Base-by-base conservation (phyloP, 1,284 basidiomycete species). In the Ceraceosorus bombacis region DNA sequence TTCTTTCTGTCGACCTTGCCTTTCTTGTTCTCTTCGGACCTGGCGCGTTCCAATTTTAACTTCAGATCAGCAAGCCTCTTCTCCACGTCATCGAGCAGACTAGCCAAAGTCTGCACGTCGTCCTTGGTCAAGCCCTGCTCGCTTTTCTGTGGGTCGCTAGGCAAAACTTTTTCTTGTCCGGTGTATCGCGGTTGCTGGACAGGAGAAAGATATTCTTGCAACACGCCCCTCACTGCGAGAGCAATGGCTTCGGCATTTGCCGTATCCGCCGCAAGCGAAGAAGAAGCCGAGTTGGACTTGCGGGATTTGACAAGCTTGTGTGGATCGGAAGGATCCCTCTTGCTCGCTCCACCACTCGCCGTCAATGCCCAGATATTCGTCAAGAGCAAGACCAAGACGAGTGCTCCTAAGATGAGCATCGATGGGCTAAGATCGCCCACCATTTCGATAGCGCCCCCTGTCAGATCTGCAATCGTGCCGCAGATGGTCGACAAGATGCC, bases 361-460 rank as follows among this genome's bases (percentile, higher is more conserved):
- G 27, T 27, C 4, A 76, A 54, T 2, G 76, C 76, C 71, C 74
- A 79, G 13, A 79, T 51, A 62, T 79, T 79, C n/a, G 69, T 71
- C 17, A 78, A n/a, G 3, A 79, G 62, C 55, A 79, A 72, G 9
- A 78, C 51, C 40, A 69, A 51, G 54, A 79, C 73, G 49, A 78
- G 58, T 7, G 62, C 54, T 0, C 63, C 65, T 39, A 78, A 66
- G 5, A 60, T 59, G n/a, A 77, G 60, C 5, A 67, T 65, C 41
- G 67, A 64, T 17, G 65, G 43, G 51, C 60, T 71, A 17, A 61
- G 64, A 17, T 68, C 67, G 49, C 63, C 51, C 7, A 69, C 53
- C 63, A 66, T 66, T 36, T 59, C 68, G 2, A 68, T 53, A 4
- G 27, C 63, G 50, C 63, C 62, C 56, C 55, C 56, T 17, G 67